Evolutionary conservation across 179 eudicot species (phyloP), one percentile per base, ranked within the genome.

Genomic region (Patellifolia procumbens): DNA sequence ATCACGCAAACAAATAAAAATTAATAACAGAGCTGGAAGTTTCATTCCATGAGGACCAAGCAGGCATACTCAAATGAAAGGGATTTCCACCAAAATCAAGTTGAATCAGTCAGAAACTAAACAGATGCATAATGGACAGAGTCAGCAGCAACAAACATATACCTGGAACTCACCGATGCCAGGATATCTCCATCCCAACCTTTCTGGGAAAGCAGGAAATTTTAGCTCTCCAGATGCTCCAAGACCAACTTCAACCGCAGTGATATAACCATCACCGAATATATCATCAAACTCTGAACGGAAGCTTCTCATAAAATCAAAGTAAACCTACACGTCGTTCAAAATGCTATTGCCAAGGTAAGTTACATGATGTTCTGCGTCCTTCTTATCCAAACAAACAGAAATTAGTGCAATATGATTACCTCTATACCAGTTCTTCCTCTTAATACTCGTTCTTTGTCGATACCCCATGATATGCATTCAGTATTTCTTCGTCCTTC

Each of bases 81-180:
- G 11, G 72, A 17, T 35, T 75, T 53, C 43, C 2, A 43, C 45
- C 60, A 9, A 4, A 55, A n/a, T 29, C 67, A 59, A 69, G 42
- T 7, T 29, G 53, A 29, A 46, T n/a, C 43, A 76, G 34, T 68
- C 46, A 67, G 74, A 74, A 77, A 58, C 62, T n/a, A 45, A 5
- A 45, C 28, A 31, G 10, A 67, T 35, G 64, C 32, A 71, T 20
- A 68, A 28, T 45, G 39, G 65, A 37, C 22, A 74, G 77, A 22
- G 64, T 69, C 74, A 76, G 68, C 75, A 81, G 26, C 48, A 80
- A 49, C 51, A 79, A 65, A 74, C 29, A 16, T 28, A 46, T 90
- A 90, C 94, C 95, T 90, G 95, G 74, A 89, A 90, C 83, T 90
- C 95, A 86, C 94, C 95, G 81, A 90, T 80, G 76, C 95, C 95